A percentile compares a stretch with the other conserved stretches of the same genome.
phyloP scores from a whole-genome alignment of 306 rosid species.

The Pyrus pyrifolia region DNA sequence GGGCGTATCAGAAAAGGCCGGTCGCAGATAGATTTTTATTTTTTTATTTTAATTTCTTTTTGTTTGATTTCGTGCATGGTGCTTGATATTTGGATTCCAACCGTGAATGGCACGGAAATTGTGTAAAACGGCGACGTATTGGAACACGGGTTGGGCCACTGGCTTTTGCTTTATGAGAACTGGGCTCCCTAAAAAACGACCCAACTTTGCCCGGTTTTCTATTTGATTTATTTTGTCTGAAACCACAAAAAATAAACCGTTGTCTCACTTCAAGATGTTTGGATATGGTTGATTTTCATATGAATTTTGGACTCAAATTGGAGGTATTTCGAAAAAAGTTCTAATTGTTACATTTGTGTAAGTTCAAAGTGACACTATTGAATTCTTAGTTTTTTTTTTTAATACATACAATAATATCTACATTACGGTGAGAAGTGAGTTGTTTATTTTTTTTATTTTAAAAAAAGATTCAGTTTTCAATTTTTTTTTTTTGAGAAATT shows the following conservation, averaged over 20 bases:
- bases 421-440: too few relatives aligned
- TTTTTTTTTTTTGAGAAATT: too few relatives aligned
- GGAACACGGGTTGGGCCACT: neutral
- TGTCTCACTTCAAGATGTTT: too few relatives aligned
- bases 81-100: neutral
- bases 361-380: too few relatives aligned
- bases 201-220: neutral
- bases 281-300: too few relatives aligned
- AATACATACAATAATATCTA: too few relatives aligned
- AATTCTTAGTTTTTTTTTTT: too few relatives aligned
- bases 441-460: too few relatives aligned
- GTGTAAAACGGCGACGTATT: neutral
- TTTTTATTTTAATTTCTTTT: neutral
- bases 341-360: too few relatives aligned
- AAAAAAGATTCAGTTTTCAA: neutral
- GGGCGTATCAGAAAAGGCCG: slow-evolving; percentile 2
- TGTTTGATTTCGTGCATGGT: neutral
- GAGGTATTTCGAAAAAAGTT: too few relatives aligned
- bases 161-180: neutral
- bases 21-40: neutral
- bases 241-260: too few relatives aligned
- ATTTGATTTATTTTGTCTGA: neutral
- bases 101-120: neutral
- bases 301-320: too few relatives aligned
- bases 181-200: neutral